These are phyloP conservation scores for Sporothrix pallida DNA, from an alignment of 2,329 filamentous ascomycete genomes.

Conservation along the genomic window DNA sequence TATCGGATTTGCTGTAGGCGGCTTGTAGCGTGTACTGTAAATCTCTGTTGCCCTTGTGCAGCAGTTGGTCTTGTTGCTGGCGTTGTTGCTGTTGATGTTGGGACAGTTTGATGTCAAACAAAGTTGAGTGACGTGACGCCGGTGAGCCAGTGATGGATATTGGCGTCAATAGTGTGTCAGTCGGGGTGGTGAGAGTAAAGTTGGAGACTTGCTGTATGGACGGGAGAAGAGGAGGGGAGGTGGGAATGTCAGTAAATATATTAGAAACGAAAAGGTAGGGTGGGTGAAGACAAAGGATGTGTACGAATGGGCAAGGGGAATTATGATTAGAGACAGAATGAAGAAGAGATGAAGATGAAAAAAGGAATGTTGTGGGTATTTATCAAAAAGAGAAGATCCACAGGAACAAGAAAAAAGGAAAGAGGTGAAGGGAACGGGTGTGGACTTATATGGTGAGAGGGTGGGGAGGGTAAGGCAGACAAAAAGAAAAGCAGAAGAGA, in stretches of 20 bases:
- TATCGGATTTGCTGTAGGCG: background rate
- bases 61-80: background rate
- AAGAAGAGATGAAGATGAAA: background rate
- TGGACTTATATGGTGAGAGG: background rate
- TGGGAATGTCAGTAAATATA: constrained; percentile 17
- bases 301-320: background rate
- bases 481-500: too few relatives aligned
- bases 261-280: background rate
- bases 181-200: constrained; percentile 5
- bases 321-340: background rate
- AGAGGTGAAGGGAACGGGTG: background rate
- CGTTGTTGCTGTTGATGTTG: background rate
- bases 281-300: background rate
- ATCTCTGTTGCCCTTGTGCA: background rate
- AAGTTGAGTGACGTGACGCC: background rate
- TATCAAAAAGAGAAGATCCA: constrained; percentile 11
- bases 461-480: too few relatives aligned
- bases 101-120: background rate
- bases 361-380: constrained; percentile 4
- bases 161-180: constrained; percentile 18
- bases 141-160: constrained; percentile 20
- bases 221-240: background rate
- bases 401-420: background rate
- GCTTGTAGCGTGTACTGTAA: background rate
- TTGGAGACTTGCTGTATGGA: background rate